These are phyloP conservation scores for Erigeron philadelphicus DNA, from an alignment of 140 eudicot genomes.

Conservation along the genomic window DNA sequence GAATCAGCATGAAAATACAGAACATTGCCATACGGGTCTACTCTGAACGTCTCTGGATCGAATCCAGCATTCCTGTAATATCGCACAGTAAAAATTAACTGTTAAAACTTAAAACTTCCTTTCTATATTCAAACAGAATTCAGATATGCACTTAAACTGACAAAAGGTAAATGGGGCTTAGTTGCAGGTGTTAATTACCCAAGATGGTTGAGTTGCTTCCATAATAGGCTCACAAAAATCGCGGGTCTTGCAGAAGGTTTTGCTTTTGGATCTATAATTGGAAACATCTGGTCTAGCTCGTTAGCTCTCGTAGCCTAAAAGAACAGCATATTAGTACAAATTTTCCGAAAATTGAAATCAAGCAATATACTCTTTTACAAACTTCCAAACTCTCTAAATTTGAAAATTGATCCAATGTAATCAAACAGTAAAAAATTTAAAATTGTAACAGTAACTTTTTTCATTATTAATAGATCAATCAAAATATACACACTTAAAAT, in stretches of 20 bases:
- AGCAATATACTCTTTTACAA: too few species aligned
- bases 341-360: background rate
- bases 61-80: conserved; percentile 86
- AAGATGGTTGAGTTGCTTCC: conserved; percentile 96
- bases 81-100: background rate
- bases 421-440: too few species aligned
- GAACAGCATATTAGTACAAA: background rate
- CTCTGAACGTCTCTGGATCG: conserved; percentile 86
- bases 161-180: background rate
- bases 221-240: conserved; percentile 61
- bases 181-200: conserved; percentile 47
- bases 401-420: too few species aligned
- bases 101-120: background rate
- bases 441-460: too few species aligned
- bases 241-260: conserved; percentile 70
- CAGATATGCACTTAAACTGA: background rate
- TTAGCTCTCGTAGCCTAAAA: conserved; percentile 54
- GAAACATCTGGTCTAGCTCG: conserved; percentile 78
- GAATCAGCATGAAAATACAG: conserved; percentile 83
- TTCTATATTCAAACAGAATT: background rate
- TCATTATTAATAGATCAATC: too few species aligned
- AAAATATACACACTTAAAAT: background rate
- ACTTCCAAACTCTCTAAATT: too few species aligned
- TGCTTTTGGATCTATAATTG: conserved; percentile 59
- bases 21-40: conserved; percentile 94